Evolutionary conservation across 1,284 basidiomycete species (phyloP).

Genomic region (Cutaneotrichosporon sp.): DNA sequence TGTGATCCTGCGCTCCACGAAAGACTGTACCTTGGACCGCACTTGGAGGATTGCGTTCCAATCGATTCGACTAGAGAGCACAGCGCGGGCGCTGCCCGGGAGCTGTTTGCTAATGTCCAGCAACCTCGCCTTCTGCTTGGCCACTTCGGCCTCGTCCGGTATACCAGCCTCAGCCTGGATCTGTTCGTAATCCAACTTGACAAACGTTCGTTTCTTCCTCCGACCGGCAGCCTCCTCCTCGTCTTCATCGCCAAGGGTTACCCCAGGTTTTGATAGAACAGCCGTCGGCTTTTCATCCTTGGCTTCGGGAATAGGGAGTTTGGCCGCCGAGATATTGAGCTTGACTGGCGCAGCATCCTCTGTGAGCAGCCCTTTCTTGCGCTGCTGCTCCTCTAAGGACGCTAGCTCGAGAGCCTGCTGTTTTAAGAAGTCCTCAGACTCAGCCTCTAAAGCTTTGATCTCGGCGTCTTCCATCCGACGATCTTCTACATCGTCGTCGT

Average conservation of each 20-base stretch:
- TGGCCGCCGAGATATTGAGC: slow-evolving; percentile 58
- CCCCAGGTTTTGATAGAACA: slow-evolving; percentile 28
- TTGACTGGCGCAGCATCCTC: slow-evolving; percentile 84
- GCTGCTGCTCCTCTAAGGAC: slow-evolving; percentile 75
- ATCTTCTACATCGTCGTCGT: slow-evolving; percentile 74
- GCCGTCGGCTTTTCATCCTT: slow-evolving; percentile 46
- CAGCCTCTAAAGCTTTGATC: slow-evolving; percentile 70
- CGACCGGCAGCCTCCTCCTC: slow-evolving; percentile 68
- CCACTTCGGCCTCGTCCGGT: slow-evolving; percentile 34
- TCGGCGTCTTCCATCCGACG: slow-evolving; percentile 75
- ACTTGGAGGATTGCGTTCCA: slow-evolving; percentile 83
- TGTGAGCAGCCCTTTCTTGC: slow-evolving; percentile 77
- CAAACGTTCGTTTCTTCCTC: slow-evolving; percentile 71
- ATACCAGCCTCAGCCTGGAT: slow-evolving; percentile 20
- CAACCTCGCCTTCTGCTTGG: slow-evolving; percentile 68
- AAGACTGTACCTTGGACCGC: slow-evolving; percentile 68
- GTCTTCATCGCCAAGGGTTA: slow-evolving; percentile 68
- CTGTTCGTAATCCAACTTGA: slow-evolving; percentile 70
- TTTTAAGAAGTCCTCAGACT: slow-evolving; percentile 81
- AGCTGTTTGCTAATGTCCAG: slow-evolving; percentile 66
- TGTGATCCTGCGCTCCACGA: slow-evolving; percentile 71
- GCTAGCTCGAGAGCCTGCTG: slow-evolving; percentile 88
- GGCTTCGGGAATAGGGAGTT: slow-evolving; percentile 10
- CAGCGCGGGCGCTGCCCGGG: slow-evolving; percentile 63
- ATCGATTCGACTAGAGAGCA: slow-evolving; percentile 73